Evolutionary conservation across 805 yeast species (phyloP).

Genomic region (Cyberlindnera mrakii): DNA sequence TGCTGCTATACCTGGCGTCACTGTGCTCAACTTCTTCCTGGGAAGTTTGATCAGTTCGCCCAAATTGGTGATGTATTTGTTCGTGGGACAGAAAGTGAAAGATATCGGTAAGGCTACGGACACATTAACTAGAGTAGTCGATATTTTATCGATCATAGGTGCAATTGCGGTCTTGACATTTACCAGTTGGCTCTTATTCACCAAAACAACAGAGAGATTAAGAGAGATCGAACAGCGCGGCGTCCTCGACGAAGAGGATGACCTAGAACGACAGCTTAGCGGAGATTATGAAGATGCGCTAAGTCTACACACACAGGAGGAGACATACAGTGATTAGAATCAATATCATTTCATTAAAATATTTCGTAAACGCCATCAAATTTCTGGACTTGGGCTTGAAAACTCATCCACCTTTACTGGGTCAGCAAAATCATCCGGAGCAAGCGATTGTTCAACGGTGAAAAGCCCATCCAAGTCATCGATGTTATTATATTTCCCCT

Average conservation of each 20-base stretch:
- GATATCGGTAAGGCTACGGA: constrained; percentile 58
- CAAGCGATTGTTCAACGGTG: neutral
- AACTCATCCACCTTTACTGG: constrained; percentile 17
- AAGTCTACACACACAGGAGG: constrained; percentile 12
- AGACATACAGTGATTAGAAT: neutral
- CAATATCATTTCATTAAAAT: neutral
- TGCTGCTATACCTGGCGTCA: constrained; percentile 77
- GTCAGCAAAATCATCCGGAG: constrained; percentile 3
- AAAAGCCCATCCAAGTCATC: constrained; percentile 21
- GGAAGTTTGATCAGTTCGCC: constrained; percentile 81
- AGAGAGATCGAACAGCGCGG: constrained; percentile 23
- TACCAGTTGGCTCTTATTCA: constrained; percentile 66
- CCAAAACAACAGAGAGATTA: constrained; percentile 36
- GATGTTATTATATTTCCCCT: constrained; percentile 11
- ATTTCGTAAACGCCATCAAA: neutral
- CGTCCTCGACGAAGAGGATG: constrained; percentile 8
- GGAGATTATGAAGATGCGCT: constrained; percentile 10
- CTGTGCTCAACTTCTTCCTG: constrained; percentile 51
- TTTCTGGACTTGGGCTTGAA: neutral
- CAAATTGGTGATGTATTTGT: constrained; percentile 67
- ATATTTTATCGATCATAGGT: constrained; percentile 51
- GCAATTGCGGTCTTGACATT: constrained; percentile 48
- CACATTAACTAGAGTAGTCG: constrained; percentile 47
- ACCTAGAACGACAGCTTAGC: constrained; percentile 13
- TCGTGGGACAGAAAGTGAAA: constrained; percentile 71